Conservation (phyloP, 257 asterid species). For the Nicotiana paniculata region DNA sequence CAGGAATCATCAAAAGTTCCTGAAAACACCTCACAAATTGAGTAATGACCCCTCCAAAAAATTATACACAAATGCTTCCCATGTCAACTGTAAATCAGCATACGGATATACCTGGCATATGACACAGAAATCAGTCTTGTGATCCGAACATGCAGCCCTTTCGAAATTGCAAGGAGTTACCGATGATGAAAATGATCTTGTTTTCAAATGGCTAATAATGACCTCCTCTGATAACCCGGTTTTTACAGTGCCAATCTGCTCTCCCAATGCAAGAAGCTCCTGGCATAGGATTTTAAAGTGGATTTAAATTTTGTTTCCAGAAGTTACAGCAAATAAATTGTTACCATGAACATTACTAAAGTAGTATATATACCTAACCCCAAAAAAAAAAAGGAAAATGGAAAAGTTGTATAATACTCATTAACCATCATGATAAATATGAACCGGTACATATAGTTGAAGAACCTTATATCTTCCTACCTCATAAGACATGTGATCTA, state of each 20-base stretch:
- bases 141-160: slow-evolving; percentile 26
- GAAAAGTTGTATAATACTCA: neutral
- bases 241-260: slow-evolving; percentile 77
- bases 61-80: neutral
- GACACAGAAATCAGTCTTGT: slow-evolving; percentile 57
- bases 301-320: neutral
- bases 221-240: slow-evolving; percentile 64
- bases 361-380: neutral
- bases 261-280: slow-evolving; percentile 94
- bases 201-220: slow-evolving; percentile 41
- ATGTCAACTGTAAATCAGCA: neutral
- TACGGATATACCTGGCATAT: slow-evolving; percentile 61
- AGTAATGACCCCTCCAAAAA: neutral
- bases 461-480: slow-evolving; percentile 24
- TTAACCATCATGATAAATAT: neutral
- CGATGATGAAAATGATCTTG: slow-evolving; percentile 37
- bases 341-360: neutral
- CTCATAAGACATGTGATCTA: slow-evolving; percentile 69
- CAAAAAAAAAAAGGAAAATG: neutral
- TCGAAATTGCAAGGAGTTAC: slow-evolving; percentile 29
- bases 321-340: neutral
- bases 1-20: neutral
- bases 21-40: neutral
- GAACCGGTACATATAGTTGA: neutral
- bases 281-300: slow-evolving; percentile 19